Percentiles rank a stretch among this genome's conserved stretches.
Conservation (phyloP, 345 rosid species). For the Ricinus communis region DNA sequence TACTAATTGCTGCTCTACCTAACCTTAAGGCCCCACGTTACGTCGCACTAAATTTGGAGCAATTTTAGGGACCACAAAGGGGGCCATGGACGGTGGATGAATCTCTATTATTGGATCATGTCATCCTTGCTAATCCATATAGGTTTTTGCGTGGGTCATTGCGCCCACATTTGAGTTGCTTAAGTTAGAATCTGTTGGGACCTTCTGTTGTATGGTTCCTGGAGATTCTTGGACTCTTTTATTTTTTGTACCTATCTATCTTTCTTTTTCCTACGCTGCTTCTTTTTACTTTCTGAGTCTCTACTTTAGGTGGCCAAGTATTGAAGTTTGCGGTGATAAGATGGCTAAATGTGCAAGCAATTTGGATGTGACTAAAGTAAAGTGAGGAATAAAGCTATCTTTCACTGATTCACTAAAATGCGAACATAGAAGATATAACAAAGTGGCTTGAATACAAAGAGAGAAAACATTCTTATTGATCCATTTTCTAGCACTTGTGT, state of each 20-base stretch:
- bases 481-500: too few relatives aligned
- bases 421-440: background rate
- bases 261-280: conserved; percentile 27
- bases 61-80: conserved; percentile 30
- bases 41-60: conserved; percentile 4
- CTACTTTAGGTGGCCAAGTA: conserved; percentile 2
- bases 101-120: conserved; percentile 8
- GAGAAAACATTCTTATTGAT: too few relatives aligned
- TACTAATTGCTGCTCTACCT: conserved; percentile 21
- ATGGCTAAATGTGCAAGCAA: conserved; percentile 27
- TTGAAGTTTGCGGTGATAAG: conserved; percentile 1
- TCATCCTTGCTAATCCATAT: conserved; percentile 2
- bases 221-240: background rate
- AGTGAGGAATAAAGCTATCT: conserved; percentile 6
- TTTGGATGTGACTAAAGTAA: conserved; percentile 1
- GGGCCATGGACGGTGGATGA: conserved; percentile 13
- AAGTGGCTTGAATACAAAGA: background rate
- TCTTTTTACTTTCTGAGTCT: conserved; percentile 14
- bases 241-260: conserved; percentile 5
- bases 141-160: conserved; percentile 6
- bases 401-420: background rate
- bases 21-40: conserved; percentile 6
- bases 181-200: conserved; percentile 12
- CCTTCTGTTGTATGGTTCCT: conserved; percentile 13
- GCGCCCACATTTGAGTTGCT: conserved; percentile 5